These are phyloP conservation scores for Solanum rostratum DNA, from an alignment of 257 asterid genomes.

Conservation along the genomic window DNA sequence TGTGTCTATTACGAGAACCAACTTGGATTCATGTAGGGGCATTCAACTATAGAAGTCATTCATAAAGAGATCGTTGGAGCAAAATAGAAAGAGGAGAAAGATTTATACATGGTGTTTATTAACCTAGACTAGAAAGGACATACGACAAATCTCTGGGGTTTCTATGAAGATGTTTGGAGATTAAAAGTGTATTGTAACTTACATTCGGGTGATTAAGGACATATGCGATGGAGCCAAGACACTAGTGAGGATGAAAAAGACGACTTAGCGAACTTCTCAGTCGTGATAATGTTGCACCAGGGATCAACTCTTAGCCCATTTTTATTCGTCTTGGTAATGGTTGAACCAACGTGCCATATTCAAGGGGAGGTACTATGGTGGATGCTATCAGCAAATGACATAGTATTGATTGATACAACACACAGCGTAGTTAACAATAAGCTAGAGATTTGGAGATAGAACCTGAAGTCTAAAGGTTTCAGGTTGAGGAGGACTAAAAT, in stretches of 20 bases:
- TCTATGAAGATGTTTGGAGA: not conserved
- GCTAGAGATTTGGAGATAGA: not conserved
- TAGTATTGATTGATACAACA: not conserved
- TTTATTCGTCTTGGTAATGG: not conserved
- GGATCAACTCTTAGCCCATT: not conserved
- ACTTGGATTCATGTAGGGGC: not conserved
- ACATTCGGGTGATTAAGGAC: not conserved
- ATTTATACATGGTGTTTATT: not conserved
- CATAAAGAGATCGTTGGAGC: not conserved
- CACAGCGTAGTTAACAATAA: not conserved
- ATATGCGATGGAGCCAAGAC: not conserved
- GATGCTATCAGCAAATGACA: not conserved
- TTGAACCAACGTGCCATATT: not conserved
- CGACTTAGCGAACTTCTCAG: not conserved
- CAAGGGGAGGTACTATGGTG: not conserved
- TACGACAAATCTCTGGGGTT: not conserved
- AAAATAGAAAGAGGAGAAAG: not conserved
- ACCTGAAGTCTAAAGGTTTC: not conserved
- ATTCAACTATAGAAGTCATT: not conserved
- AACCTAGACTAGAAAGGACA: not conserved
- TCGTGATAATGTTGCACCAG: not conserved
- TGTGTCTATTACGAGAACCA: not conserved
- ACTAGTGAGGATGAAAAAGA: not conserved
- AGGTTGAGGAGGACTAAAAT: not conserved
- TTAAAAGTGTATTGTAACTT: not conserved